Conservation (phyloP, 2,329 filamentous ascomycete species). For the Colletotrichum acutatum region DNA sequence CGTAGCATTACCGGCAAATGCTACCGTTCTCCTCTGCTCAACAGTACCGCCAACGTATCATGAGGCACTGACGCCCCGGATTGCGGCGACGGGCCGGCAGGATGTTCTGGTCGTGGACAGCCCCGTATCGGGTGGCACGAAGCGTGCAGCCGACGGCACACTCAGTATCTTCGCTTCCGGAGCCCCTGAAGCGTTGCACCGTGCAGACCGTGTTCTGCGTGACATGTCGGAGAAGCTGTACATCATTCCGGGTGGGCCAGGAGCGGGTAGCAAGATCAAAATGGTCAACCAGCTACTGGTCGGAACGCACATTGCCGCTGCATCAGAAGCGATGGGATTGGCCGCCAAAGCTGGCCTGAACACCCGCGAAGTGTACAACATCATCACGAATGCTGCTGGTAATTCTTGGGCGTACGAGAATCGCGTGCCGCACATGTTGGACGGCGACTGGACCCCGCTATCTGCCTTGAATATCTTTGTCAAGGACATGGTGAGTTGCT, state of each 20-base stretch:
- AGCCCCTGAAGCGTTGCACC: slow-evolving; percentile 58
- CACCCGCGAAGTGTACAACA: slow-evolving; percentile 44
- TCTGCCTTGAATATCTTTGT: slow-evolving; percentile 49
- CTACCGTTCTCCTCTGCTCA: slow-evolving; percentile 45
- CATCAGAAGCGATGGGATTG: slow-evolving; percentile 63
- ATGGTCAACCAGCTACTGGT: slow-evolving; percentile 64
- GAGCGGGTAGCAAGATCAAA: slow-evolving; percentile 64
- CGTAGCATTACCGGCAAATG: slow-evolving; percentile 31
- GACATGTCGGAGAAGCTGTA: slow-evolving; percentile 69
- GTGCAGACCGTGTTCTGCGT: slow-evolving; percentile 63
- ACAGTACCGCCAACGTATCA: slow-evolving; percentile 47
- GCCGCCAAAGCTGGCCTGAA: slow-evolving; percentile 60
- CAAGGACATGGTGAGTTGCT: slow-evolving; percentile 46
- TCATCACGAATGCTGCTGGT: slow-evolving; percentile 43
- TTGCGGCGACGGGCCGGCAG: slow-evolving; percentile 25
- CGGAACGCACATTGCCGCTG: slow-evolving; percentile 61
- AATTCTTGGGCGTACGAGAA: slow-evolving; percentile 67
- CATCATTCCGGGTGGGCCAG: slow-evolving; percentile 59
- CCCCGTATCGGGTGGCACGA: slow-evolving; percentile 78
- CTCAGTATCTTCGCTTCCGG: slow-evolving; percentile 74
- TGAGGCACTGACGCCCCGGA: slow-evolving; percentile 23
- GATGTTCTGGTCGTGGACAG: slow-evolving; percentile 69
- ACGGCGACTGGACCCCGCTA: slow-evolving; percentile 55
- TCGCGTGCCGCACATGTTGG: slow-evolving; percentile 63
- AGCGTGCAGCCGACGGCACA: slow-evolving; percentile 76